Evolutionary conservation across 345 rosid genomes (phyloP), one percentile per base, ranked within the genome.

Genomic region (Limnanthes douglasii): DNA sequence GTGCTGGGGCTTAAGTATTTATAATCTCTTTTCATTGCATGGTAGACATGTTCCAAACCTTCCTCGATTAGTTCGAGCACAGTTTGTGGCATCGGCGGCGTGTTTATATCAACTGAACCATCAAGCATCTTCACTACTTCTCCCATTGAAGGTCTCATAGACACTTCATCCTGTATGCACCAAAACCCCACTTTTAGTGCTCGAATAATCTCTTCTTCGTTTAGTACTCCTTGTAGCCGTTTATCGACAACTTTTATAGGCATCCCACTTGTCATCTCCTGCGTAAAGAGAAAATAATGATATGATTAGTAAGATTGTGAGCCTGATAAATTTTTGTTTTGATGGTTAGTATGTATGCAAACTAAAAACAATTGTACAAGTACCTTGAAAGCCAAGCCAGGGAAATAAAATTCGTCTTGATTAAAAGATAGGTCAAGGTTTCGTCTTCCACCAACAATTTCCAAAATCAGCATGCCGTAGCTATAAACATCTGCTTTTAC

Each of bases 331-430:
- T n/a, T n/a, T n/a, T n/a, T n/a, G n/a, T n/a, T n/a, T n/a, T n/a
- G n/a, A n/a, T n/a, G n/a, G n/a, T n/a, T n/a, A n/a, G n/a, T n/a
- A n/a, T n/a, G n/a, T n/a, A n/a, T n/a, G n/a, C n/a, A n/a, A n/a
- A n/a, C 5, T 40, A 10, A 18, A 4, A 11, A 38, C 10, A 36
- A 16, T 20, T n/a, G 13, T 47, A 11, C 21, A 16, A 34, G 17
- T 53, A 81, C 93, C 82, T 86, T 86, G 12, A 51, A 82, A 10
- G 94, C 93, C 88, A 78, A 73, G 30, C 94, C 88, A 4, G 94
- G 94, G 39, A 66, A 82, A 46, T 73, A 86, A 73, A 86, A 86
- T 22, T 66, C 66, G 2, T 74, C 78, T 20, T 60, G 67, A 2
- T 64, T 37, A 7, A 17, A 66, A 1, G 84, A 68, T 65, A 72